phyloP scores from a whole-genome alignment of 2,329 filamentous ascomycete genomes.

The Arachnopeziza araneosa region DNA sequence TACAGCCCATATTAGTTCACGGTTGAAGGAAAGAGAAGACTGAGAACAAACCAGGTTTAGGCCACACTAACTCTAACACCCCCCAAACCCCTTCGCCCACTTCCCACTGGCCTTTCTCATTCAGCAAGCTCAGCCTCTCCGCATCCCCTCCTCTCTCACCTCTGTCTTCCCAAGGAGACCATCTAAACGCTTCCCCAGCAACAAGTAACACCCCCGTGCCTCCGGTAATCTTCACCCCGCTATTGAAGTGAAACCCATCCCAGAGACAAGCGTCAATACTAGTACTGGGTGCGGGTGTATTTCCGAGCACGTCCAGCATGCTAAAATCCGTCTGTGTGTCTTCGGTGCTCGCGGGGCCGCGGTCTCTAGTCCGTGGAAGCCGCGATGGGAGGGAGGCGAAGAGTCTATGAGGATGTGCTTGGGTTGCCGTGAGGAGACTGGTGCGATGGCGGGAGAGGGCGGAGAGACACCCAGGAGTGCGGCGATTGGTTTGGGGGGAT shows the following conservation, averaged over 20 bases:
- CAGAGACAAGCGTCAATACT: constrained; percentile 75
- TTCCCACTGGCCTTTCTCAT: constrained; percentile 77
- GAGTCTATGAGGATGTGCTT: not conserved
- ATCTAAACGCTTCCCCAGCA: constrained; percentile 80
- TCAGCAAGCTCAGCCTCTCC: constrained; percentile 48
- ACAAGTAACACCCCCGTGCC: constrained; percentile 73
- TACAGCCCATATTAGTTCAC: constrained; percentile 29
- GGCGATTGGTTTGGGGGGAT: constrained; percentile 8
- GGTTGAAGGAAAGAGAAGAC: not conserved
- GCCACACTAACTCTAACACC: constrained; percentile 73
- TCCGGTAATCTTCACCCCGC: constrained; percentile 63
- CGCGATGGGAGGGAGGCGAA: not conserved
- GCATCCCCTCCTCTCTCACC: constrained; percentile 42
- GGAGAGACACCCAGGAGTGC: constrained; percentile 6
- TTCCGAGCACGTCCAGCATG: constrained; percentile 72
- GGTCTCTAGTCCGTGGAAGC: constrained; percentile 34
- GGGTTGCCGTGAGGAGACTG: not conserved
- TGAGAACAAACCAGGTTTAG: constrained; percentile 68
- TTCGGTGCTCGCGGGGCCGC: constrained; percentile 55
- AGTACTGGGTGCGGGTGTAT: constrained; percentile 70
- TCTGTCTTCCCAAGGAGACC: constrained; percentile 69
- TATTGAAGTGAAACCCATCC: constrained; percentile 84
- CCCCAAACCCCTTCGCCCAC: constrained; percentile 66
- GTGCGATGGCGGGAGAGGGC: not conserved
- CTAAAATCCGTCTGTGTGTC: constrained; percentile 65